Percentiles rank a stretch among this genome's conserved stretches.
Evolutionary conservation across 176 grass and related monocot genomes (phyloP).

Genomic region (Coix lacrymajobi): DNA sequence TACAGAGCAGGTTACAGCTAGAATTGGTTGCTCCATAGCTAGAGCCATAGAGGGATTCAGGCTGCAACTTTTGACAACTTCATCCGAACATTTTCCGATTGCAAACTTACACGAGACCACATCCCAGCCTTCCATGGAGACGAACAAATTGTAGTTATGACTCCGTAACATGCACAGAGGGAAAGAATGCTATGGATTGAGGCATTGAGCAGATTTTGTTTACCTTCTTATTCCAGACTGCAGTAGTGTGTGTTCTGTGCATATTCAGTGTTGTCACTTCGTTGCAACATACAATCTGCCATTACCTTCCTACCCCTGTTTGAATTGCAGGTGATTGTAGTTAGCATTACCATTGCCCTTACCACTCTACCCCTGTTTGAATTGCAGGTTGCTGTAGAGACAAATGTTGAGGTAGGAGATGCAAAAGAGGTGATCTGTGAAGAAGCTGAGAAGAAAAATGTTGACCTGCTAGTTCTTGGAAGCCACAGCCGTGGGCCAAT

Average conservation of each 20-base stretch:
- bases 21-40: no score
- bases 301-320: not conserved
- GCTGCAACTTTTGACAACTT: not conserved
- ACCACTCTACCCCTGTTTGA: not conserved
- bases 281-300: not conserved
- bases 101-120: not conserved
- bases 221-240: not conserved
- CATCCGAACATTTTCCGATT: not conserved
- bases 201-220: not conserved
- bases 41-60: not conserved
- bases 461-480: slow-evolving; percentile 64
- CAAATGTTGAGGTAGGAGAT: slow-evolving; percentile 53
- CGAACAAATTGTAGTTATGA: not conserved
- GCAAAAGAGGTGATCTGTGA: slow-evolving; percentile 69
- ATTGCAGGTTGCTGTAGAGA: slow-evolving; percentile 45
- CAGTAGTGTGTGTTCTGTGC: not conserved
- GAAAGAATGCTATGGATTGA: not conserved
- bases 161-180: no score
- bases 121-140: no score
- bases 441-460: slow-evolving; percentile 44
- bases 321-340: not conserved
- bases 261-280: not conserved
- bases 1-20: not conserved
- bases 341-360: not conserved
- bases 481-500: slow-evolving; percentile 59